Percentiles rank a stretch among this genome's conserved stretches.
Conservation (phyloP, 441 rosid species). For the Aquilaria agallochum region DNA sequence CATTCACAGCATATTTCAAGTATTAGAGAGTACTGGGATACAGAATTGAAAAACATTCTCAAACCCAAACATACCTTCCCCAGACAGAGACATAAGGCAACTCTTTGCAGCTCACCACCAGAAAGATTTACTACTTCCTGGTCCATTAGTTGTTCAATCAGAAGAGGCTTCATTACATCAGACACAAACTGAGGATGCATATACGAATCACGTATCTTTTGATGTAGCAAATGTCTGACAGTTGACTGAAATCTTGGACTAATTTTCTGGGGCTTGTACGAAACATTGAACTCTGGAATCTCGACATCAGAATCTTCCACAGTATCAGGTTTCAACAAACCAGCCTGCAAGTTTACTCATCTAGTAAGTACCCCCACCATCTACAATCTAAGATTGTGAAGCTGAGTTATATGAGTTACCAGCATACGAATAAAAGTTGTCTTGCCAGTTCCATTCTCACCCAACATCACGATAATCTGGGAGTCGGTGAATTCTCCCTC, state of each 20-base stretch:
- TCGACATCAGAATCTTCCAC: conserved; percentile 76
- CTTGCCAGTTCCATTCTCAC: conserved; percentile 98
- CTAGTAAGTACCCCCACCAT: background rate
- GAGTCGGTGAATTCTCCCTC: conserved; percentile 99
- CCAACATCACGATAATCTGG: conserved; percentile 93
- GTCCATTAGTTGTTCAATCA: conserved; percentile 94
- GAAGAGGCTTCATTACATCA: conserved; percentile 98
- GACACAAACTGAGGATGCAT: conserved; percentile 94
- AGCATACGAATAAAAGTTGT: conserved; percentile 96
- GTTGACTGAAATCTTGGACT: conserved; percentile 73
- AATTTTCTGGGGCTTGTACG: conserved; percentile 96
- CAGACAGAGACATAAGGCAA: conserved; percentile 88
- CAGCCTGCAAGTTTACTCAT: conserved; percentile 54
- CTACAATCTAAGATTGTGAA: too few relatives aligned
- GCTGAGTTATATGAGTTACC: conserved; percentile 38
- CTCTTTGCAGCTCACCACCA: conserved; percentile 98
- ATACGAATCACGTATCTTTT: conserved; percentile 82
- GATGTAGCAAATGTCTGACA: conserved; percentile 81
- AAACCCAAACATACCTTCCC: conserved; percentile 59
- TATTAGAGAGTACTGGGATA: too few relatives aligned
- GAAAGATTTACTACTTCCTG: conserved; percentile 92
- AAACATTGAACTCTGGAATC: conserved; percentile 91
- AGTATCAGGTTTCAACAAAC: conserved; percentile 74
- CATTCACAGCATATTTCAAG: too few relatives aligned
- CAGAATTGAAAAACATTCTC: too few relatives aligned